phyloP scores from a whole-genome alignment of 768 basidiomycete species.

The Mycena epipterygia region DNA sequence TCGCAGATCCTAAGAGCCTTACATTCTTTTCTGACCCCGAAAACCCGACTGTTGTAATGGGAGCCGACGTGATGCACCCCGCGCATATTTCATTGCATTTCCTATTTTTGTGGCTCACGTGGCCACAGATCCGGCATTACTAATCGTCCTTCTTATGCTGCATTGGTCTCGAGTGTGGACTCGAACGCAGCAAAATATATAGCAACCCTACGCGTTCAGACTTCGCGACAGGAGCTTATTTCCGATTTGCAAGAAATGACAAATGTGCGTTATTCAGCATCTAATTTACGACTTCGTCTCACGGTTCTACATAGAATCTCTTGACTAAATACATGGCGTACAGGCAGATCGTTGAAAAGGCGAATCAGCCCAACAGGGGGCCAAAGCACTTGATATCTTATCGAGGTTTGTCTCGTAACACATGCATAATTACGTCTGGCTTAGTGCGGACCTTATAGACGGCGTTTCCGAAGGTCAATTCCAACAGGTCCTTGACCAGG shows the following conservation, averaged over 20 bases:
- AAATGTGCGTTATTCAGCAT: constrained; percentile 57
- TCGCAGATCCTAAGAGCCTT: constrained; percentile 77
- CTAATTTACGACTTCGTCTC: constrained; percentile 56
- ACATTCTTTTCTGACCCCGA: constrained; percentile 74
- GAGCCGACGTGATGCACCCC: constrained; percentile 54
- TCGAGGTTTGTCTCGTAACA: constrained; percentile 61
- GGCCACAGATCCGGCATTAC: constrained; percentile 80
- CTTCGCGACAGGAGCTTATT: constrained; percentile 82
- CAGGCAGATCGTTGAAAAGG: constrained; percentile 64
- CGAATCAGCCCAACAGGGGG: constrained; percentile 50
- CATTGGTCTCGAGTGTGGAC: constrained; percentile 86
- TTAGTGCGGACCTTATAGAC: constrained; percentile 48
- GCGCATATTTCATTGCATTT: constrained; percentile 6
- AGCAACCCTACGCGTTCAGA: constrained; percentile 68
- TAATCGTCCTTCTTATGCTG: constrained; percentile 84
- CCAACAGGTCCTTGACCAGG: constrained; percentile 66
- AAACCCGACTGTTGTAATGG: constrained; percentile 87
- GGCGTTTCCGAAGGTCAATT: constrained; percentile 71
- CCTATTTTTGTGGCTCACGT: constrained; percentile 57
- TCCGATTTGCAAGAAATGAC: constrained; percentile 79
- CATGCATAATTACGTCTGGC: constrained; percentile 30
- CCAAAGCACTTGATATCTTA: constrained; percentile 85
- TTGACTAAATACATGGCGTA: constrained; percentile 72
- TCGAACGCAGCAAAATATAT: constrained; percentile 81
- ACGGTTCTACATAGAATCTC: constrained; percentile 66